Conservation (phyloP, 2,329 filamentous ascomycete species). For the Colletotrichum sp. region DNA sequence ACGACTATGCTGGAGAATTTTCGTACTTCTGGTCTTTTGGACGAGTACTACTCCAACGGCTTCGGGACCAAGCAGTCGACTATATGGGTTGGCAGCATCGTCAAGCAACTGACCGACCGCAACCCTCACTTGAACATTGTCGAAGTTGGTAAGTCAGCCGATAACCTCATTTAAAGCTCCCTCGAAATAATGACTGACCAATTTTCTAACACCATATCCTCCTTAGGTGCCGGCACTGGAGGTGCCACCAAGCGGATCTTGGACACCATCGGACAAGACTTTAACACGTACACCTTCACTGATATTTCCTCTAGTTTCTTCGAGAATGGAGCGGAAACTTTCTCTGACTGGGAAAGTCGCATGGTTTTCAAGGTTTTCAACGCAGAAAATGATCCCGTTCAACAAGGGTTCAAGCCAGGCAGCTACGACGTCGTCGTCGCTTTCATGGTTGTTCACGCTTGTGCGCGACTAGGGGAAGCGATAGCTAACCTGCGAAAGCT, state of each 20-base stretch:
- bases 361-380: slow-evolving; percentile 32
- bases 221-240: slow-evolving; percentile 46
- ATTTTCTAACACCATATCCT: too few species aligned
- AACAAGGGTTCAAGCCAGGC: slow-evolving; percentile 29
- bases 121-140: background rate
- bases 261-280: background rate
- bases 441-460: slow-evolving; percentile 33
- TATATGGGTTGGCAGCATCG: slow-evolving; percentile 39
- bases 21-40: slow-evolving; percentile 5
- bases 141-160: background rate
- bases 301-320: slow-evolving; percentile 27
- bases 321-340: slow-evolving; percentile 26
- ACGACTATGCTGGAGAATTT: slow-evolving; percentile 41
- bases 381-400: slow-evolving; percentile 28
- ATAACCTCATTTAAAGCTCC: too few species aligned
- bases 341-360: slow-evolving; percentile 7
- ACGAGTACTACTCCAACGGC: slow-evolving; percentile 35
- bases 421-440: slow-evolving; percentile 34
- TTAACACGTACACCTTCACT: slow-evolving; percentile 26
- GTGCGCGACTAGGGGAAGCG: slow-evolving; percentile 22
- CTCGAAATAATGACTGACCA: too few species aligned
- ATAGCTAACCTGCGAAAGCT: slow-evolving; percentile 27
- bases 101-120: slow-evolving; percentile 32
- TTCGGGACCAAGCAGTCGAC: slow-evolving; percentile 21
- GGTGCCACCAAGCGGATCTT: slow-evolving; percentile 23